Conservation (phyloP, 306 rosid genomes). For the Cicer judaicum region DNA sequence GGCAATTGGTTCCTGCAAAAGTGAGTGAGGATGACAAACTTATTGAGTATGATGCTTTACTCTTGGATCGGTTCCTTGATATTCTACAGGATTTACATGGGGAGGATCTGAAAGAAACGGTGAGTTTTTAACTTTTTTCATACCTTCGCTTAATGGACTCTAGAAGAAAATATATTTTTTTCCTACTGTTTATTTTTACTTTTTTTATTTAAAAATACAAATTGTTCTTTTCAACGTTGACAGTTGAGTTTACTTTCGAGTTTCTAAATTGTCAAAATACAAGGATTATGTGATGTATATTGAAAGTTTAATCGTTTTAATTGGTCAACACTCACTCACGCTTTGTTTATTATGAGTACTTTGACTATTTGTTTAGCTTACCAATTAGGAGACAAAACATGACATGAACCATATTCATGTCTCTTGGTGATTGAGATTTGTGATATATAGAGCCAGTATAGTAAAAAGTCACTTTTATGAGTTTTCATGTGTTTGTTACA, state of each 20-base stretch:
- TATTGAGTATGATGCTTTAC: constrained; percentile 90
- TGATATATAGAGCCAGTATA: too few species aligned
- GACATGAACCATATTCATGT: not conserved
- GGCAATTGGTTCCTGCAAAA: constrained; percentile 80
- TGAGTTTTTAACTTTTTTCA: constrained; percentile 44
- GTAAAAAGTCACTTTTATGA: too few species aligned
- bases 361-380: constrained; percentile 2
- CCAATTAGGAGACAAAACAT: constrained; percentile 18
- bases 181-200: constrained; percentile 8
- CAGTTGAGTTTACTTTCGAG: constrained; percentile 23
- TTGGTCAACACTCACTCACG: not conserved
- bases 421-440: constrained; percentile 1
- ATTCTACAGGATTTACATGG: constrained; percentile 96
- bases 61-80: constrained; percentile 92
- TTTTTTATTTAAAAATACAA: not conserved
- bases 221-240: constrained; percentile 22
- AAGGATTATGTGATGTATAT: not conserved
- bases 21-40: constrained; percentile 97
- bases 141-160: constrained; percentile 16
- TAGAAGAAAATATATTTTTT: constrained; percentile 2
- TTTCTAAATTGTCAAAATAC: constrained; percentile 16
- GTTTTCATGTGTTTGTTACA: too few species aligned
- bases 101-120: constrained; percentile 90
- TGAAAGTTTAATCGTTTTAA: too few species aligned
- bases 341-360: constrained; percentile 27